Base-by-base conservation (phyloP, 177 flowering plant species). In the Viscum album region DNA sequence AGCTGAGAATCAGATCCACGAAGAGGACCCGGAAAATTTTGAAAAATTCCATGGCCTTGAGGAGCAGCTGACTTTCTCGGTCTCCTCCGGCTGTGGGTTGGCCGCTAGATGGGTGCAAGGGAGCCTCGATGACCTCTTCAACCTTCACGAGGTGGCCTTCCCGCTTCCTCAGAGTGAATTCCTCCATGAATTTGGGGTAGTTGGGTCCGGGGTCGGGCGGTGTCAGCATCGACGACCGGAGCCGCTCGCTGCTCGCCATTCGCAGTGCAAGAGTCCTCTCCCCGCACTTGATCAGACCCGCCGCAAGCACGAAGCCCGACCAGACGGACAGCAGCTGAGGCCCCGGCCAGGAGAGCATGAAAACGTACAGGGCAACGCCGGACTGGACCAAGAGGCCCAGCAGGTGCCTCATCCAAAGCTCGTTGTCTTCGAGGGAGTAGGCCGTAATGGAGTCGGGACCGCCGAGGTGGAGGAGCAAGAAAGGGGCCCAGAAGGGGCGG, bases 361-460 rank as follows among this genome's bases (percentile, higher is more conserved):
- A 54, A 34, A 82, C 41, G 71, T 77, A 80, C 21, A 77, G 0
- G 0, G 79, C 68, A 11, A 71, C 58, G 0, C 28, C 60, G 0
- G 64, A 24, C 37, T 80, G 83, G 54, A 67, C 50, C 0, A 74
- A 39, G 0, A 80, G 70, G 24, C 69, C 71, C 41, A 75, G 72
- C 50, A 74, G 43, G 56, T 77, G 81, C 58, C 85, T 69, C 33
- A 73, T 41, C 79, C 85, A 79, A 1, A 82, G 64, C 67, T 78
- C 78, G 52, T 80, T 82, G 45, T 82, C 85, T 67, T 75, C 83
- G 32, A 74, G 45, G 13, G 83, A 54, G 67, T 80, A 78, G 12
- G 85, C 85, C 26, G 83, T 78, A 39, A 82, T 82, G 54, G 85
- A 70, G 50, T 82, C 83, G 13, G 81, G 81, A 29, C 82, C 81